Evolutionary conservation across 2,329 filamentous ascomycete species (phyloP).

Genomic region (Neurospora crassa): DNA sequence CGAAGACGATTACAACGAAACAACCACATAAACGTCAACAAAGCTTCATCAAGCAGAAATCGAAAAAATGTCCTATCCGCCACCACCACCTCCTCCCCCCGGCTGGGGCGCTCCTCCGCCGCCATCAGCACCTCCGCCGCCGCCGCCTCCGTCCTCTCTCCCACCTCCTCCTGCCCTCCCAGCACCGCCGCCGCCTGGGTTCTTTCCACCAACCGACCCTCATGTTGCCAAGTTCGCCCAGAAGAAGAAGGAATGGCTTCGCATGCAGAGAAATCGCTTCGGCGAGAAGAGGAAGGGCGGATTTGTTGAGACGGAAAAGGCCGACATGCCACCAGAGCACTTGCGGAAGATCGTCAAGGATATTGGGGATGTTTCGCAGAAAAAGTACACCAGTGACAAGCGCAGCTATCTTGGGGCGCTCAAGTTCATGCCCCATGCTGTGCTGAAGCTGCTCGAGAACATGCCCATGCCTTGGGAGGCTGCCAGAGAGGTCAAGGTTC

Average conservation of each 20-base stretch:
- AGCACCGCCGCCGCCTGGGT: constrained; percentile 76
- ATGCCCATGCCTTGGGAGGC: constrained; percentile 99
- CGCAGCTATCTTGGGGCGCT: constrained; percentile 92
- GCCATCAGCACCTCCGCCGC: constrained; percentile 46
- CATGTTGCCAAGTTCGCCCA: constrained; percentile 91
- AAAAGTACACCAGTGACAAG: constrained; percentile 98
- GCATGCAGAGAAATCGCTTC: constrained; percentile 82
- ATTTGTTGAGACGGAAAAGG: constrained; percentile 96
- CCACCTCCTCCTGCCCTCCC: constrained; percentile 46
- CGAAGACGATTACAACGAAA: neutral
- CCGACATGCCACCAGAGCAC: constrained; percentile 97
- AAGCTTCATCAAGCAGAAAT: constrained; percentile 3
- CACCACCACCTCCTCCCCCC: constrained; percentile 47
- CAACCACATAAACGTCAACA: neutral
- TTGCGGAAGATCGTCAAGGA: constrained; percentile 96
- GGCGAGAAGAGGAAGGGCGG: constrained; percentile 95
- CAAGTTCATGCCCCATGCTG: constrained; percentile 99
- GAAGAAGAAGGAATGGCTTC: constrained; percentile 99
- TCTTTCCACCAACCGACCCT: constrained; percentile 69
- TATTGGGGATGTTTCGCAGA: constrained; percentile 98
- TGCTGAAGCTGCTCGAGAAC: constrained; percentile 93
- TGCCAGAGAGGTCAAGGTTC: constrained; percentile 87
- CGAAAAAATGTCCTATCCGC: constrained; percentile 38
- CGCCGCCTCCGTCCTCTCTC: constrained; percentile 29
- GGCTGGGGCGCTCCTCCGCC: constrained; percentile 51